Percentiles rank a stretch among this genome's conserved stretches.
phyloP scores from a whole-genome alignment of 805 yeast species.

The Millerozyma miso region DNA sequence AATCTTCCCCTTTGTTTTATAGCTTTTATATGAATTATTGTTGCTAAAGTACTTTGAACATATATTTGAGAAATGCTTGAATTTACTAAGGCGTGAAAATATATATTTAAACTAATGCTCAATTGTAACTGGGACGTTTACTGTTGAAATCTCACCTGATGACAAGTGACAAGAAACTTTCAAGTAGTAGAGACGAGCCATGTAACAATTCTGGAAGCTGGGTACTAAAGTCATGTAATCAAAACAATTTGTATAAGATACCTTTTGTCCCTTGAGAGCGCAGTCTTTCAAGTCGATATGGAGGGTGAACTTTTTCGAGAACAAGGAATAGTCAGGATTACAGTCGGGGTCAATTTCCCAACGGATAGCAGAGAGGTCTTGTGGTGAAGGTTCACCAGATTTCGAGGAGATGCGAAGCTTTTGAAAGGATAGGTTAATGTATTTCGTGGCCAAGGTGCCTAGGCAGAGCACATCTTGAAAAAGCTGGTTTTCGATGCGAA shows the following conservation, averaged over 20 bases:
- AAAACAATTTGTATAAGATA: constrained; percentile 14
- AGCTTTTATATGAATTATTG: too few species aligned
- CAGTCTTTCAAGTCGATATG: constrained; percentile 25
- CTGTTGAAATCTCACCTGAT: constrained; percentile 26
- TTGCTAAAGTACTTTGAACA: neutral
- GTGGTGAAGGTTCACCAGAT: constrained; percentile 15
- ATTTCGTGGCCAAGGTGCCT: constrained; percentile 32
- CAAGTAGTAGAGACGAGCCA: constrained; percentile 33
- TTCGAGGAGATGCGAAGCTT: constrained; percentile 10
- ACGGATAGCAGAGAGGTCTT: constrained; percentile 20
- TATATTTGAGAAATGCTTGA: too few species aligned
- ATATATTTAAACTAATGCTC: constrained; percentile 13
- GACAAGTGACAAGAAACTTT: constrained; percentile 25
- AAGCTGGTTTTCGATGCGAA: constrained; percentile 32
- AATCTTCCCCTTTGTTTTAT: neutral
- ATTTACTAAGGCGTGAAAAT: neutral
- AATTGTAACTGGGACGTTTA: constrained; percentile 35
- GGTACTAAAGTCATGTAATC: constrained; percentile 36
- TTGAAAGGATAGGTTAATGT: constrained; percentile 24
- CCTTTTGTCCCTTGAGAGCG: constrained; percentile 23
- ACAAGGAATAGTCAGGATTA: constrained; percentile 14
- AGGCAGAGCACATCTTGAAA: constrained; percentile 33
- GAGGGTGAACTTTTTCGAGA: constrained; percentile 26
- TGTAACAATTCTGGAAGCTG: constrained; percentile 33
- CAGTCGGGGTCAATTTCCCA: constrained; percentile 21